Percentiles rank a stretch among this genome's conserved stretches.
phyloP scores from a whole-genome alignment of 75 land plant species.

The Cunninghamia lanceolata region DNA sequence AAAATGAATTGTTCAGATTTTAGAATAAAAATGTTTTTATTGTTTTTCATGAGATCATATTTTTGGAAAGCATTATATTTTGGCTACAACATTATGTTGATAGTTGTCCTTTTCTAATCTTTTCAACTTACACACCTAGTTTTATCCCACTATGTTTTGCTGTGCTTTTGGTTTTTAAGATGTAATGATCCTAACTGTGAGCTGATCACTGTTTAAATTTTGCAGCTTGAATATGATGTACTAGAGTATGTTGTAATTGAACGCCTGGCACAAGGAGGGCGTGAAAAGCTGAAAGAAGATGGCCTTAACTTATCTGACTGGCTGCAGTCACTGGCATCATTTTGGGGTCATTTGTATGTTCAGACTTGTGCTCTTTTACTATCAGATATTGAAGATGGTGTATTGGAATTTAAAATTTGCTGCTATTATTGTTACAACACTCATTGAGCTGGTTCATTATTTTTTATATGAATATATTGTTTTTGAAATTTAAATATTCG shows the following conservation, averaged over 20 bases:
- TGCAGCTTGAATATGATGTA: conserved; percentile 96
- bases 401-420: not conserved
- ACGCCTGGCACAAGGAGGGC: conserved; percentile 96
- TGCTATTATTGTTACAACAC: not conserved
- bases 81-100: not conserved
- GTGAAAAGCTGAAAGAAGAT: conserved; percentile 95
- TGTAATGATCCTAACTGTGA: not conserved
- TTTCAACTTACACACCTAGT: conserved; percentile 2
- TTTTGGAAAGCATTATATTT: not conserved
- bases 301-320: conserved; percentile 98
- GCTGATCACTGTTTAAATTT: conserved; percentile 9
- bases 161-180: not conserved
- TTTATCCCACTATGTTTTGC: not conserved
- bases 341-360: conserved; percentile 99
- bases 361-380: not conserved
- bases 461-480: not conserved
- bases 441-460: not conserved
- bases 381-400: not conserved
- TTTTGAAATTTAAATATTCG: not conserved
- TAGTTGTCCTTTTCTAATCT: not conserved
- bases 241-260: conserved; percentile 99
- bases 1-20: not conserved
- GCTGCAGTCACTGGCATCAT: conserved; percentile 99
- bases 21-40: not conserved
- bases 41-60: not conserved